phyloP scores from a whole-genome alignment of 2,329 filamentous ascomycete genomes.

The Ilyonectria robusta region DNA sequence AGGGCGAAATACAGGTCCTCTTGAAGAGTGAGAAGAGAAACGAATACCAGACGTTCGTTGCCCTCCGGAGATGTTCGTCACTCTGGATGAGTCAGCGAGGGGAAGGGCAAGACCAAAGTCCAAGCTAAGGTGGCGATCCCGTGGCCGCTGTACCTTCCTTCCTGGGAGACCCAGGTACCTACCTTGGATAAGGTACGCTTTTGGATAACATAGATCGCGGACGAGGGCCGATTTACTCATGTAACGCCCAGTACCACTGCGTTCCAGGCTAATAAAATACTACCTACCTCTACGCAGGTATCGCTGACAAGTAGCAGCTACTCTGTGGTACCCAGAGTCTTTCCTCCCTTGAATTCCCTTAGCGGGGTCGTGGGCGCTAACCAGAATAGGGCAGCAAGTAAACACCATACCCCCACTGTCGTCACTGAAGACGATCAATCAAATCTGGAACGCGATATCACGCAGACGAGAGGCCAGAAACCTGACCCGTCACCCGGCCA shows the following conservation, averaged over 20 bases:
- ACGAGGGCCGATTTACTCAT: not conserved
- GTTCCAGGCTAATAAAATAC: too few relatives aligned
- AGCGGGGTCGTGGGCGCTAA: slow-evolving; percentile 21
- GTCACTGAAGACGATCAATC: slow-evolving; percentile 13
- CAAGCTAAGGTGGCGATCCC: slow-evolving; percentile 19
- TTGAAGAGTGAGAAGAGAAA: not conserved
- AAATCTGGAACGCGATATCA: slow-evolving; percentile 20
- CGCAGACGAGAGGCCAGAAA: slow-evolving; percentile 11
- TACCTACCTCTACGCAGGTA: too few relatives aligned
- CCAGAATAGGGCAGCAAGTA: slow-evolving; percentile 27
- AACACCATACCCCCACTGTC: slow-evolving; percentile 30
- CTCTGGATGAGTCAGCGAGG: slow-evolving; percentile 26
- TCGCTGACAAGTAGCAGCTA: too few relatives aligned
- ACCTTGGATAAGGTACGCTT: slow-evolving; percentile 2
- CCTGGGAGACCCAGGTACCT: not conserved
- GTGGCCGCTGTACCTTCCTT: slow-evolving; percentile 23
- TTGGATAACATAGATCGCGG: slow-evolving; percentile 5
- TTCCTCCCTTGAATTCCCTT: not conserved
- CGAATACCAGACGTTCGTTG: slow-evolving; percentile 13
- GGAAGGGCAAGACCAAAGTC: not conserved
- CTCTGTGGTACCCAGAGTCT: not conserved
- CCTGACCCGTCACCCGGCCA: slow-evolving; percentile 7
- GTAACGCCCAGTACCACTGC: too few relatives aligned
- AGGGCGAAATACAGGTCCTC: not conserved
- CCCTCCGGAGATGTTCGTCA: slow-evolving; percentile 27